phyloP scores from a whole-genome alignment of 1,284 basidiomycete genomes.

The Sporisorium sorghi region DNA sequence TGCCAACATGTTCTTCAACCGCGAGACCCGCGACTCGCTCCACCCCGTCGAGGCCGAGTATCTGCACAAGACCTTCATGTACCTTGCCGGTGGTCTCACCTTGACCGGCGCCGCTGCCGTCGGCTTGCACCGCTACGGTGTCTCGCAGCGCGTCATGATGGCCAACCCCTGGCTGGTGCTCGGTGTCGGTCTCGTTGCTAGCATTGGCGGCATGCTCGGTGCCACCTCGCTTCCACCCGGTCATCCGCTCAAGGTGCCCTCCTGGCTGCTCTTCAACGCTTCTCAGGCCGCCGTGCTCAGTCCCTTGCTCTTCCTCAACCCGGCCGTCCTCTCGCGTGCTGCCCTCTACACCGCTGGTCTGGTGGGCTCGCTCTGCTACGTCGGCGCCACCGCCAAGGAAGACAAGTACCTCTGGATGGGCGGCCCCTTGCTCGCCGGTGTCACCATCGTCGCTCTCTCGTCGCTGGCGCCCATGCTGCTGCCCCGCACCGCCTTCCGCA shows the following conservation, averaged over 20 bases:
- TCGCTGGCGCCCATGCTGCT: conserved; percentile 87
- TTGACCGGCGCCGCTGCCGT: conserved; percentile 83
- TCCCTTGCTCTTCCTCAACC: conserved; percentile 82
- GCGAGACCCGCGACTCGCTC: conserved; percentile 62
- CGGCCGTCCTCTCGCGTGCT: conserved; percentile 86
- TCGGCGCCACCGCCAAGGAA: conserved; percentile 87
- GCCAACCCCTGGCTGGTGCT: conserved; percentile 87
- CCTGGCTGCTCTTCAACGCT: conserved; percentile 78
- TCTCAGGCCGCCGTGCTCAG: conserved; percentile 81
- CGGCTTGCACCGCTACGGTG: conserved; percentile 80
- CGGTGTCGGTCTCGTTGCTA: conserved; percentile 78
- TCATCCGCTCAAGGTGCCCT: conserved; percentile 68
- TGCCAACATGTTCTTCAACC: conserved; percentile 67
- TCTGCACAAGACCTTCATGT: conserved; percentile 85
- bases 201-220: conserved; percentile 70
- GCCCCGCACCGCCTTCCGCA: conserved; percentile 80
- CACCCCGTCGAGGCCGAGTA: conserved; percentile 70
- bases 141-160: conserved; percentile 82
- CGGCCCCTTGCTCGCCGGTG: conserved; percentile 75
- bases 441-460: conserved; percentile 86
- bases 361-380: conserved; percentile 82
- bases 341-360: conserved; percentile 88
- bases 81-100: conserved; percentile 83
- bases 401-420: conserved; percentile 88
- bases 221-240: conserved; percentile 65